Percentiles rank a stretch among this genome's conserved stretches.
These are phyloP conservation scores for Pseudogymnoascus sp. DNA, from an alignment of 2,329 filamentous ascomycete species.

Conservation along the genomic window DNA sequence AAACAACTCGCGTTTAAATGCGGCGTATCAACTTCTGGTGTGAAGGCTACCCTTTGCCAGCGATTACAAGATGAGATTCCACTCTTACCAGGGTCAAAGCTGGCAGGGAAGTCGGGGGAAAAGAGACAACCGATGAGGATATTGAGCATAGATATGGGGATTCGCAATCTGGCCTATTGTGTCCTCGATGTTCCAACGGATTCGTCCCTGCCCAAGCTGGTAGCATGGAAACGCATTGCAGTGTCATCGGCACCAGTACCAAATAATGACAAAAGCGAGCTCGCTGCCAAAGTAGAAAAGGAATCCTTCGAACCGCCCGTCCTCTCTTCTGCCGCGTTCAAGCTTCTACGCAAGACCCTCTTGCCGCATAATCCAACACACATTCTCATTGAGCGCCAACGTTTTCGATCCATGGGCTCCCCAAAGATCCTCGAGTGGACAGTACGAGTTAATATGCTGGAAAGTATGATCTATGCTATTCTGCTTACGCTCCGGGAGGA, in stretches of 20 bases:
- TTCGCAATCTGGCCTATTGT: slow-evolving; percentile 71
- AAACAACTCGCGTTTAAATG: slow-evolving; percentile 52
- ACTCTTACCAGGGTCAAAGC: not conserved
- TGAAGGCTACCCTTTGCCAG: slow-evolving; percentile 46
- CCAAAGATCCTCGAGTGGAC: slow-evolving; percentile 73
- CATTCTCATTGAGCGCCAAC: slow-evolving; percentile 59
- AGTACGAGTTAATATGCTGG: slow-evolving; percentile 70
- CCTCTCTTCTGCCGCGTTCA: slow-evolving; percentile 48
- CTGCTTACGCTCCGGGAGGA: slow-evolving; percentile 47
- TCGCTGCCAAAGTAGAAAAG: slow-evolving; percentile 16
- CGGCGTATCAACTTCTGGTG: slow-evolving; percentile 50
- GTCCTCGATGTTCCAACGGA: slow-evolving; percentile 38
- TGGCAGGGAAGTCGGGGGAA: not conserved
- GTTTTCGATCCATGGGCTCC: slow-evolving; percentile 54
- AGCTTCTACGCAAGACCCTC: slow-evolving; percentile 38
- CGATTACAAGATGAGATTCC: slow-evolving; percentile 38
- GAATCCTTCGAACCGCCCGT: slow-evolving; percentile 44
- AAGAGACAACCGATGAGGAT: slow-evolving; percentile 38
- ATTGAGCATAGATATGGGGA: slow-evolving; percentile 77
- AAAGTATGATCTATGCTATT: slow-evolving; percentile 70
- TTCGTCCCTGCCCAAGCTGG: slow-evolving; percentile 21
- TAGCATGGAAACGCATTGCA: slow-evolving; percentile 33
- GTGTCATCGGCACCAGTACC: slow-evolving; percentile 29
- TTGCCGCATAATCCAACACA: slow-evolving; percentile 51
- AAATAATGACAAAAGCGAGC: slow-evolving; percentile 18